These are phyloP conservation scores for Microstegium vimineum DNA, from an alignment of 176 grass and related monocot genomes.

Conservation along the genomic window DNA sequence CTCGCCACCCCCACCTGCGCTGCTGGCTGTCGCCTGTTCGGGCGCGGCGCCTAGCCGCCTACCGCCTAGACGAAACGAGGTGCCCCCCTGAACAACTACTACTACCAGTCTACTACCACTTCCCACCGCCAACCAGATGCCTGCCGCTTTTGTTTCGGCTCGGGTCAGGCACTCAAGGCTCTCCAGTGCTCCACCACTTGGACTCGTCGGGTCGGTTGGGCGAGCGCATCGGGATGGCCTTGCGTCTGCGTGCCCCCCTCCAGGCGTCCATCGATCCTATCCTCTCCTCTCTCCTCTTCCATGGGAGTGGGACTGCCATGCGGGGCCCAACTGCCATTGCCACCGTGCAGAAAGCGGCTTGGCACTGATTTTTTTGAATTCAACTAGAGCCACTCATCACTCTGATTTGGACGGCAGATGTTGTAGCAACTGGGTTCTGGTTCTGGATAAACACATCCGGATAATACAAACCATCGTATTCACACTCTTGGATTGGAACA, in stretches of 20 bases:
- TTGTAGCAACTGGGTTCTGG: background rate
- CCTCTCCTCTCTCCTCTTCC: background rate
- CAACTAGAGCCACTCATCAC: background rate
- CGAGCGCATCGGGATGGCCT: background rate
- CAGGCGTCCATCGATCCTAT: background rate
- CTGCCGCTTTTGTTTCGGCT: background rate
- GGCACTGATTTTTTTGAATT: background rate
- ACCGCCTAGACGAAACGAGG: no score
- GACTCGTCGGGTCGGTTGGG: background rate
- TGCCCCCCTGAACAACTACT: background rate
- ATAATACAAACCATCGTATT: background rate
- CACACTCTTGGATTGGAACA: background rate
- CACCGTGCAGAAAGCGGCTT: background rate
- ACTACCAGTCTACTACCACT: background rate
- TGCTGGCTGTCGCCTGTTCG: background rate
- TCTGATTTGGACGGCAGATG: background rate
- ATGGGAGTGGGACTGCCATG: no score
- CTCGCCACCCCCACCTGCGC: no score
- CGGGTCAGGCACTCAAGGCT: no score
- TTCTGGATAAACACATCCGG: background rate
- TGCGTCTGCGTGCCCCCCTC: background rate
- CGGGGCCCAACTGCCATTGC: background rate
- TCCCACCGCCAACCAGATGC: no score
- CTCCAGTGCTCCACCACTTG: background rate
- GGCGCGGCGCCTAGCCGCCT: conserved; percentile 3